Conservation (phyloP, 2,329 filamentous ascomycete species). For the Paracoccidioides lutzii region DNA sequence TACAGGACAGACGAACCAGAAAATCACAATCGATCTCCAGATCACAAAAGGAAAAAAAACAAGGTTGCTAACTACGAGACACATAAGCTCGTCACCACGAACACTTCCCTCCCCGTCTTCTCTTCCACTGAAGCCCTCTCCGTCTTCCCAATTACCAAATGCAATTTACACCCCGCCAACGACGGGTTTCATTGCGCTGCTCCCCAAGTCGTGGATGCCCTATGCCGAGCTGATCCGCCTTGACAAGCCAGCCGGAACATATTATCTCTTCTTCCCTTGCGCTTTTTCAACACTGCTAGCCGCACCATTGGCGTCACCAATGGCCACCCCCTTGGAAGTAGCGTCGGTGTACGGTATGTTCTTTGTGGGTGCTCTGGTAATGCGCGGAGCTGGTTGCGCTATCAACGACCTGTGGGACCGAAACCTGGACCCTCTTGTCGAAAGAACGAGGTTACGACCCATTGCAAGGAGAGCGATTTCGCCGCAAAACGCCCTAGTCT, state of each 20-base stretch:
- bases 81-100: neutral
- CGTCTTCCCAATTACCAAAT: neutral
- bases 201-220: slow-evolving; percentile 41
- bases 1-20: neutral
- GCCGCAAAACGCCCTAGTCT: slow-evolving; percentile 30
- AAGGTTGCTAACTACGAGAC: neutral
- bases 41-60: neutral
- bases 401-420: slow-evolving; percentile 47
- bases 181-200: slow-evolving; percentile 32
- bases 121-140: neutral
- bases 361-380: slow-evolving; percentile 35
- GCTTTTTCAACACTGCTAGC: slow-evolving; percentile 36
- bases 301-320: slow-evolving; percentile 29
- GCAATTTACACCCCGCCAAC: slow-evolving; percentile 33
- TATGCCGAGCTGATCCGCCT: slow-evolving; percentile 43
- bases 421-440: slow-evolving; percentile 41
- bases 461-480: slow-evolving; percentile 41
- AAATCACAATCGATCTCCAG: neutral
- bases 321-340: slow-evolving; percentile 26
- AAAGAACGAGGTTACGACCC: slow-evolving; percentile 39
- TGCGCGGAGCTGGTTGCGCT: slow-evolving; percentile 40
- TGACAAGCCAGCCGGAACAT: slow-evolving; percentile 40
- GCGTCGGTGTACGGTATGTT: slow-evolving; percentile 27
- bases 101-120: neutral
- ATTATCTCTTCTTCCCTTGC: slow-evolving; percentile 42